These are phyloP conservation scores for Byssoonygena ceratinophila DNA, from an alignment of 2,329 filamentous ascomycete genomes.

Conservation along the genomic window DNA sequence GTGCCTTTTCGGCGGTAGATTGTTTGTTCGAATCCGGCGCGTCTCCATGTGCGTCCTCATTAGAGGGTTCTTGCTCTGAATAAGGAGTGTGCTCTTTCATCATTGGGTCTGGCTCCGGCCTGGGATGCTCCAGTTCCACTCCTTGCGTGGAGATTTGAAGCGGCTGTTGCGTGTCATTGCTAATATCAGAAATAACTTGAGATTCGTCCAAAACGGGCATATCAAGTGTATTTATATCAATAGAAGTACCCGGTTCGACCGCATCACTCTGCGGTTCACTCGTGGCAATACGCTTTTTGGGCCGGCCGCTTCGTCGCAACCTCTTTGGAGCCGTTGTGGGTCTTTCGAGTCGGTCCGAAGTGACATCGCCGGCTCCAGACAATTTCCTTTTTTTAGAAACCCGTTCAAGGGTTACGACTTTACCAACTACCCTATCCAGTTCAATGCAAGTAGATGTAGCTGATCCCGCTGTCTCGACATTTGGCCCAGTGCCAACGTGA, in stretches of 20 bases:
- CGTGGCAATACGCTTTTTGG: conserved; percentile 14
- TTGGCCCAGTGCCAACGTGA: not conserved
- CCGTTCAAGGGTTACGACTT: not conserved
- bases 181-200: not conserved
- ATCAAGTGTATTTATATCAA: not conserved
- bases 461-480: not conserved
- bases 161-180: not conserved
- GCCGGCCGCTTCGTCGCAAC: conserved; percentile 13
- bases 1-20: not conserved
- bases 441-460: not conserved
- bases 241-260: not conserved
- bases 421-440: not conserved
- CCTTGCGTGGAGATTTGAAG: not conserved
- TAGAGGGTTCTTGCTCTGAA: not conserved
- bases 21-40: not conserved
- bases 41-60: not conserved
- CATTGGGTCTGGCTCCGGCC: not conserved
- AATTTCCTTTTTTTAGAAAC: conserved; percentile 4
- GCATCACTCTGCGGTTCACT: not conserved
- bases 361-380: not conserved
- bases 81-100: not conserved
- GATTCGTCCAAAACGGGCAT: not conserved
- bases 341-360: not conserved
- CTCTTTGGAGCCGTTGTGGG: not conserved
- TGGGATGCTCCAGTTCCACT: not conserved